Conservation (phyloP, 495 filamentous ascomycete genomes). For the Xylaria castorea region DNA sequence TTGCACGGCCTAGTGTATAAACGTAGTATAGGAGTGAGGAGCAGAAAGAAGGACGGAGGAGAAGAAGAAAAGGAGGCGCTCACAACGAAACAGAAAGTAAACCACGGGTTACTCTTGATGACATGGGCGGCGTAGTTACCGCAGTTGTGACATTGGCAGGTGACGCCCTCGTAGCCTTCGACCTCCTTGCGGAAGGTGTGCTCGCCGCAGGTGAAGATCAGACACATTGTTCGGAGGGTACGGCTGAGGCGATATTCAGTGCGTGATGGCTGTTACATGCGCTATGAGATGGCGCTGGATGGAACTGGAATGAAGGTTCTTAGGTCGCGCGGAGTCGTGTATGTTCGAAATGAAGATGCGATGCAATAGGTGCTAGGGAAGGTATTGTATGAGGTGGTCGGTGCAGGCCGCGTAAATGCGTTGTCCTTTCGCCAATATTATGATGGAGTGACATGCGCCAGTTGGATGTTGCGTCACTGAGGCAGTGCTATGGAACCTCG, state of each 20-base stretch:
- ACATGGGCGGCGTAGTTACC: constrained; percentile 60
- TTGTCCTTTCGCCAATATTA: not conserved
- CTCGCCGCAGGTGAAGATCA: constrained; percentile 65
- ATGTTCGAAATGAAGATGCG: not conserved
- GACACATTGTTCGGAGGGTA: constrained; percentile 52
- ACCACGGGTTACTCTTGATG: constrained; percentile 62
- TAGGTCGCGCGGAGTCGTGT: not conserved
- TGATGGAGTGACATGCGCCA: constrained; percentile 12
- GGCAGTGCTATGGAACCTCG: constrained; percentile 5
- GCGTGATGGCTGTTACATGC: not conserved
- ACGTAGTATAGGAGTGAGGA: not conserved
- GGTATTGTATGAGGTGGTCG: constrained; percentile 9
- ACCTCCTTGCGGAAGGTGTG: constrained; percentile 62
- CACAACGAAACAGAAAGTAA: constrained; percentile 65
- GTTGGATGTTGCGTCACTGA: constrained; percentile 14
- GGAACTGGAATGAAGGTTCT: not conserved
- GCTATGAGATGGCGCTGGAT: not conserved
- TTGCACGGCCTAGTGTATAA: not conserved
- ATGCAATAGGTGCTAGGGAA: not conserved
- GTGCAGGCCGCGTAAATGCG: constrained; percentile 17
- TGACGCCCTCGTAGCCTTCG: constrained; percentile 59
- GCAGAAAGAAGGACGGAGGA: not conserved
- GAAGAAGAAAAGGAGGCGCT: constrained; percentile 32
- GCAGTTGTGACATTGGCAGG: constrained; percentile 64
- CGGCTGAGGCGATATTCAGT: constrained; percentile 14